A percentile compares a stretch with the other conserved stretches of the same genome.
Evolutionary conservation across 192 early-diverging fungal species (phyloP).

Genomic region (Anaeromyces robustus): DNA sequence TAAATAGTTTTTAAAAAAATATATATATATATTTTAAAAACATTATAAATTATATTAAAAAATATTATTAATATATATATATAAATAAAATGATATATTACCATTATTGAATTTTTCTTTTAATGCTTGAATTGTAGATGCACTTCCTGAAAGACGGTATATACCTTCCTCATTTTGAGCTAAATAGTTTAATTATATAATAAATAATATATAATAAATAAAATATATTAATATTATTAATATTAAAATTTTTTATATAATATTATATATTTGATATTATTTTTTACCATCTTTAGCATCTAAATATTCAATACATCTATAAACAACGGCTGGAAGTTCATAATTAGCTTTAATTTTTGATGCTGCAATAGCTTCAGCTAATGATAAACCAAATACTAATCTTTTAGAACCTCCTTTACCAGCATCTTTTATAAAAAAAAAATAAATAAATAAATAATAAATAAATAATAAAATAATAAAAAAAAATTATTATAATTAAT

Average conservation of each 20-base stretch:
- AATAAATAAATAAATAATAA: too few relatives aligned
- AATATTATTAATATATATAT: conserved; percentile 8
- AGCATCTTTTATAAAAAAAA: background rate
- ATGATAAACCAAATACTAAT: conserved; percentile 67
- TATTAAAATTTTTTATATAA: too few relatives aligned
- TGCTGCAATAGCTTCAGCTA: conserved; percentile 60
- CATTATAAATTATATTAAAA: too few relatives aligned
- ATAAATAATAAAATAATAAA: too few relatives aligned
- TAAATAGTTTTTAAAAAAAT: too few relatives aligned
- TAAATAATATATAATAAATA: background rate
- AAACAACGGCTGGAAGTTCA: conserved; percentile 78
- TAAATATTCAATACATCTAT: conserved; percentile 89
- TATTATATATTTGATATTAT: background rate
- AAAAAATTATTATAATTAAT: too few relatives aligned
- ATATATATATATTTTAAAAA: too few relatives aligned
- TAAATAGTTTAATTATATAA: background rate
- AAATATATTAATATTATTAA: background rate
- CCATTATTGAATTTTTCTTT: conserved; percentile 63
- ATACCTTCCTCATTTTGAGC: conserved; percentile 87
- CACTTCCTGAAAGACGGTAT: conserved; percentile 76
- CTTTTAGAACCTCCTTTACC: background rate
- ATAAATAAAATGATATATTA: conserved; percentile 9
- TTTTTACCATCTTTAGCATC: conserved; percentile 56
- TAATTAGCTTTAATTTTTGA: conserved; percentile 58
- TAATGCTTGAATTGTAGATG: conserved; percentile 51